Conservation (phyloP, 179 eudicot genomes). For the Spinacia oleracea region DNA sequence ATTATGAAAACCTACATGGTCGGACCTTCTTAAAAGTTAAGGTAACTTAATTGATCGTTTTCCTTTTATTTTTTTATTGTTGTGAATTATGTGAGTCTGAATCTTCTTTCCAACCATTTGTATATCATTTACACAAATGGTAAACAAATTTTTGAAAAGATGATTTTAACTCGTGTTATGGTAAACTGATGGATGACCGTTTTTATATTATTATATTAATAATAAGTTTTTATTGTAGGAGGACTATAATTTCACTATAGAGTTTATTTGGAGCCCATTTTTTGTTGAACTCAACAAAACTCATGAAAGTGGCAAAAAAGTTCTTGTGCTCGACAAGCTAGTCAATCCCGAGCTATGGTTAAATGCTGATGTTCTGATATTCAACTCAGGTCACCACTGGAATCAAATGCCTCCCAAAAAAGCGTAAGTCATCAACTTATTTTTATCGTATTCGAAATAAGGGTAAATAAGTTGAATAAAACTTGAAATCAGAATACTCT, state of each 20-base stretch:
- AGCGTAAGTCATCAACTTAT: constrained; percentile 27
- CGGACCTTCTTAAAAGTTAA: constrained; percentile 33
- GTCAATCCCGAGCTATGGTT: constrained; percentile 27
- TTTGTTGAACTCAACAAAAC: constrained; percentile 31
- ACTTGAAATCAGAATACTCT: too few species aligned
- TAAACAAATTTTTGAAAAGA: too few species aligned
- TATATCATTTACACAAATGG: too few species aligned
- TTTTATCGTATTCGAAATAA: too few species aligned
- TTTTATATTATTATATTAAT: too few species aligned
- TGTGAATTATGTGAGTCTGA: too few species aligned
- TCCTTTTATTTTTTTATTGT: too few species aligned
- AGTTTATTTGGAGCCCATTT: constrained; percentile 51
- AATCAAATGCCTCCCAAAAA: constrained; percentile 31
- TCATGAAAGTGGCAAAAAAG: constrained; percentile 33
- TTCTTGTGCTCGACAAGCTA: constrained; percentile 39
- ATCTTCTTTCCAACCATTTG: too few species aligned
- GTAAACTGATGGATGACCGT: too few species aligned
- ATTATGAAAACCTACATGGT: constrained; percentile 9
- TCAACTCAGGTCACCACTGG: constrained; percentile 50
- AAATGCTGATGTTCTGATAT: constrained; percentile 44
- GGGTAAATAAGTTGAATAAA: too few species aligned
- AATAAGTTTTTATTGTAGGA: constrained; percentile 13
- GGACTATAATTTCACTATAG: constrained; percentile 45
- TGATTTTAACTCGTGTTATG: not conserved
- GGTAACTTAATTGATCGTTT: constrained; percentile 18